These are phyloP conservation scores for Symbiotaphrina buchneri DNA, from an alignment of 495 filamentous ascomycete species.

Conservation along the genomic window DNA sequence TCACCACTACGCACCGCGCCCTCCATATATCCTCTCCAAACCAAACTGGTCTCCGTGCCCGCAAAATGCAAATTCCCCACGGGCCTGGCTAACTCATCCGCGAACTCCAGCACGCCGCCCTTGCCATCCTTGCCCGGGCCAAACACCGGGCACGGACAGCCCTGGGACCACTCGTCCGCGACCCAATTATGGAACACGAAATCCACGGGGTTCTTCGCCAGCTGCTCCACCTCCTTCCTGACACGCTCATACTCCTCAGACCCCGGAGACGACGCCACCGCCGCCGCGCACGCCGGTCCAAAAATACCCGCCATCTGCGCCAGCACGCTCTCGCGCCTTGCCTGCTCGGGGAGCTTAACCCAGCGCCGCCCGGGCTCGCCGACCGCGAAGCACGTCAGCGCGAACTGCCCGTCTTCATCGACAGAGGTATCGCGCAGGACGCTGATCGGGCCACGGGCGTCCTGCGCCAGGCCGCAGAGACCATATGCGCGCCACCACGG, in stretches of 20 bases:
- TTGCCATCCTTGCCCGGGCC: too few species aligned
- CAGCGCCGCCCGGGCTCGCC: slow-evolving; percentile 6
- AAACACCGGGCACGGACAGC: too few species aligned
- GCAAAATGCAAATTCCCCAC: slow-evolving; percentile 8
- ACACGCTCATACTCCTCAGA: too few species aligned
- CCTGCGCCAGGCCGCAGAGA: slow-evolving; percentile 7
- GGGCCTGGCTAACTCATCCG: slow-evolving; percentile 6
- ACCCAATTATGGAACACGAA: too few species aligned
- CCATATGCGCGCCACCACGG: slow-evolving; percentile 9
- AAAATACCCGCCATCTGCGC: neutral
- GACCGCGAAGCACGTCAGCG: slow-evolving; percentile 8
- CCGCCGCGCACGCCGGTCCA: too few species aligned
- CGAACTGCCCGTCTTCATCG: slow-evolving; percentile 7
- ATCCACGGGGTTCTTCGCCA: too few species aligned
- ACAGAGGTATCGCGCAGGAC: slow-evolving; percentile 8
- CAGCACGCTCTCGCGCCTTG: slow-evolving; percentile 7
- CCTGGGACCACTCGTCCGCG: too few species aligned
- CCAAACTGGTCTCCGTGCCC: slow-evolving; percentile 8
- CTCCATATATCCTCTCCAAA: slow-evolving; percentile 12
- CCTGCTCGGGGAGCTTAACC: slow-evolving; percentile 7
- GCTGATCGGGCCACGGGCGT: slow-evolving; percentile 7
- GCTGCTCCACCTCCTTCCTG: too few species aligned
- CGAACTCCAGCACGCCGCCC: slow-evolving; percentile 4
- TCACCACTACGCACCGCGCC: slow-evolving; percentile 9
- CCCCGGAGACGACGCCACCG: too few species aligned